Conservation (phyloP, 2,329 filamentous ascomycete species). For the Teratosphaeriaceae sp. region DNA sequence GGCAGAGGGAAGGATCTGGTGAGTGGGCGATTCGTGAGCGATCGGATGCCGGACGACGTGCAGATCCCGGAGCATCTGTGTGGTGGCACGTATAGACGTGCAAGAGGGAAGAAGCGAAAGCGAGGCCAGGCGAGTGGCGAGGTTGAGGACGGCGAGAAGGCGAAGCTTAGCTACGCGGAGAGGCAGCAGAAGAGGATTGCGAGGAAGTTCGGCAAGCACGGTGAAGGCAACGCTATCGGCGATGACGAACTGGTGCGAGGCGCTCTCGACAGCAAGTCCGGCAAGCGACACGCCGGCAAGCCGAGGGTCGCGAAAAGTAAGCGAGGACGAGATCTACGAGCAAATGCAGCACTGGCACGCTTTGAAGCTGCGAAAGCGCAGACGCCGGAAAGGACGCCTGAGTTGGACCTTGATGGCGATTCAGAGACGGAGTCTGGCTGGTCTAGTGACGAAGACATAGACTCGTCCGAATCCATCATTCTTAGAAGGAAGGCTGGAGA, state of each 20-base stretch:
- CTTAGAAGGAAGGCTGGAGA: conserved; percentile 1
- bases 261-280: conserved; percentile 54
- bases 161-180: conserved; percentile 60
- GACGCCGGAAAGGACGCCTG: conserved; percentile 16
- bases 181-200: conserved; percentile 63
- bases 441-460: conserved; percentile 20
- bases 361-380: conserved; percentile 50
- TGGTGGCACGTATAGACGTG: conserved; percentile 68
- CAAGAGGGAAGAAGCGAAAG: conserved; percentile 43
- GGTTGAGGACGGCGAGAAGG: conserved; percentile 33
- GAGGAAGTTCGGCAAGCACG: conserved; percentile 79
- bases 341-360: conserved; percentile 67
- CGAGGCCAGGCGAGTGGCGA: conserved; percentile 39
- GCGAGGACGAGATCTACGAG: conserved; percentile 66
- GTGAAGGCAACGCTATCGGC: conserved; percentile 63
- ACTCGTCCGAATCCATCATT: conserved; percentile 34
- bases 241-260: conserved; percentile 60
- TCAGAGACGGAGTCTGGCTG: conserved; percentile 38
- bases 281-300: conserved; percentile 54
- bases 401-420: conserved; percentile 35
- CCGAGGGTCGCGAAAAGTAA: conserved; percentile 70
- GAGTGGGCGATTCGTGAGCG: conserved; percentile 56
- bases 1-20: conserved; percentile 60
- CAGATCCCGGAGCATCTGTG: conserved; percentile 57
- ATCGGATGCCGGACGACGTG: conserved; percentile 49